Evolutionary conservation across 2,329 filamentous ascomycete species (phyloP), one percentile per base, ranked within the genome.

Genomic region (Pestalotiopsis sp.): DNA sequence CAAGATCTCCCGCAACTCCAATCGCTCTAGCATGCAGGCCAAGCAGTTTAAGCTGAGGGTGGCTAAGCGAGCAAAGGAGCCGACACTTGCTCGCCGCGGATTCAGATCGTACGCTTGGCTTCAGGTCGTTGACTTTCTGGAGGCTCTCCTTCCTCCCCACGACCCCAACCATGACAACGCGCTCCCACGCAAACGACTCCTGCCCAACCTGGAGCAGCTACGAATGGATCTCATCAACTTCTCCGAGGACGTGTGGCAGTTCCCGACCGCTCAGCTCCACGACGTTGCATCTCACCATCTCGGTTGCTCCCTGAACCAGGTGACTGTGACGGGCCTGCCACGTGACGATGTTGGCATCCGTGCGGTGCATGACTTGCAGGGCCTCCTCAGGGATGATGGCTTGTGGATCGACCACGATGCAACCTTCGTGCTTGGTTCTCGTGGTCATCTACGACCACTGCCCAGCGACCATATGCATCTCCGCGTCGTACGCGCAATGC

Each of bases 211-310:
- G 3, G 77, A 80, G 31, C 80, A 79, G 20, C 76, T 88, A 56
- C 83, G 86, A 45, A 80, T 89, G 41, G 86, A 89, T 69, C 81
- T 88, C 20, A 84, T 88, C 72, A 88, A 88, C 71, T 89, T 88
- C 61, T 81, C 82, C 2, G 81, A 84, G 11, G 76, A 82, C 2
- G 78, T 83, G 36, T 75, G 87, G 41, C 80, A 81, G 2, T 83
- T 80, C 66, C 82, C 84, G 1, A 84, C 83, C 1, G 76, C 80
- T 3, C 83, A 85, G 60, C 78, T 88, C 17, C 86, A 88, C 72
- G 83, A 86, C 63, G 76, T 87, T n/a, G 82, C 85, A 3, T 84
- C 83, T 17, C 85, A 88, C 69, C 85, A 87, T 70, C 80, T 88
- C 4, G 85, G 84, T 2, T 86, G 84, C 70, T 85, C 81, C 3